Conservation (phyloP, 805 yeast genomes). For the Tetrapisispora nanseiensis region DNA sequence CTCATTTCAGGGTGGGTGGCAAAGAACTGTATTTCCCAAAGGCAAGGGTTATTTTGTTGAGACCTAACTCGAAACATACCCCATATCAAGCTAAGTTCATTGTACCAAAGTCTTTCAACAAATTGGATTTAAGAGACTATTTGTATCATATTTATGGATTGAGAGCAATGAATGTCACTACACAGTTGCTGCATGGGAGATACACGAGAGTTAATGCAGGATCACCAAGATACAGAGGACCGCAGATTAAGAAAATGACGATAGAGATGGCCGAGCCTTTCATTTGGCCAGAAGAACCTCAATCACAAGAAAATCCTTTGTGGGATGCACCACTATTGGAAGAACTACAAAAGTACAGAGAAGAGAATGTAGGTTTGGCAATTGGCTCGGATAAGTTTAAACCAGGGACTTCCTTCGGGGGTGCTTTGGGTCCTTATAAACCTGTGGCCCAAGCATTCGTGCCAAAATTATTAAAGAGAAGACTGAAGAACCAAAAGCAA, state of each 20-base stretch:
- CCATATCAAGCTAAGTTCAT: slow-evolving; percentile 95
- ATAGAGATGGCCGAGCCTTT: slow-evolving; percentile 94
- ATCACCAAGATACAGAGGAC: slow-evolving; percentile 57
- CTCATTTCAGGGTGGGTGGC: slow-evolving; percentile 80
- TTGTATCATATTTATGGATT: slow-evolving; percentile 83
- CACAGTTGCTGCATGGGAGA: slow-evolving; percentile 68
- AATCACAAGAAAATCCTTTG: slow-evolving; percentile 30
- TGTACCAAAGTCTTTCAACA: slow-evolving; percentile 90
- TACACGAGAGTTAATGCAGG: slow-evolving; percentile 51
- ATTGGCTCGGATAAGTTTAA: slow-evolving; percentile 59
- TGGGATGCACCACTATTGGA: slow-evolving; percentile 33
- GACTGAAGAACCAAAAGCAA: not conserved
- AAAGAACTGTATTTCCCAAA: slow-evolving; percentile 73
- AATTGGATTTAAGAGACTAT: slow-evolving; percentile 89
- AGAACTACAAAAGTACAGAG: slow-evolving; percentile 44
- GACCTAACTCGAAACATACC: slow-evolving; percentile 93
- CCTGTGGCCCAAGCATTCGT: slow-evolving; percentile 58
- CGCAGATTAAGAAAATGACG: slow-evolving; percentile 91
- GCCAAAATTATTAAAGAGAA: slow-evolving; percentile 38
- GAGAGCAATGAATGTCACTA: slow-evolving; percentile 79
- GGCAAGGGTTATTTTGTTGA: slow-evolving; percentile 66
- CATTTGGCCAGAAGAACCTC: slow-evolving; percentile 75
- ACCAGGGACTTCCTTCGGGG: slow-evolving; percentile 67
- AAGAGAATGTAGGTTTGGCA: slow-evolving; percentile 30
- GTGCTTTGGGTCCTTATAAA: slow-evolving; percentile 46